Conservation (phyloP, 768 basidiomycete genomes). For the Mycena rebaudengoi region DNA sequence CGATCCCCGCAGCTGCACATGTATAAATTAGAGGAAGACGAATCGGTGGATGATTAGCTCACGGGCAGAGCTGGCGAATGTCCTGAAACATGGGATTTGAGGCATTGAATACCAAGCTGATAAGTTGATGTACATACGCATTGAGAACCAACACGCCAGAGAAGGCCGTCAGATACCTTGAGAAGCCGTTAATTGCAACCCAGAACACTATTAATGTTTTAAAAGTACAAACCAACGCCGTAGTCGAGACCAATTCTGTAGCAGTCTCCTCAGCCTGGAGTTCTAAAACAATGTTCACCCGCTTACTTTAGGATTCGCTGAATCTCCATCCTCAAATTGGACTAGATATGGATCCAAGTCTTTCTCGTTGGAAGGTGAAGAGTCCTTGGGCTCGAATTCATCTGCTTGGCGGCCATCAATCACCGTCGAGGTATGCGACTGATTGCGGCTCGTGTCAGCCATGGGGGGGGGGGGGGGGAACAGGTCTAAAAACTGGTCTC, state of each 20-base stretch:
- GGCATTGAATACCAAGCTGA: neutral
- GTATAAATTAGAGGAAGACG: neutral
- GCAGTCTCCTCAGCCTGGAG: neutral
- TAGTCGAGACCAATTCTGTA: conserved; percentile 57
- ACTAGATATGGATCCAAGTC: conserved; percentile 44
- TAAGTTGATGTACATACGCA: conserved; percentile 47
- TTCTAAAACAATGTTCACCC: neutral
- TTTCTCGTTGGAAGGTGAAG: neutral
- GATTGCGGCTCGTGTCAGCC: too few relatives aligned
- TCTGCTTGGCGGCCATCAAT: too few relatives aligned
- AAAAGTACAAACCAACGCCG: conserved; percentile 46
- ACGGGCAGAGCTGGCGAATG: conserved; percentile 70
- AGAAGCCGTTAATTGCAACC: too few relatives aligned
- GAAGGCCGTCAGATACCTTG: conserved; percentile 53
- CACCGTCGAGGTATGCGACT: too few relatives aligned
- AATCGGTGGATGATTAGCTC: conserved; percentile 21
- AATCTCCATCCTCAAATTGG: conserved; percentile 48
- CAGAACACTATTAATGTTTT: too few relatives aligned
- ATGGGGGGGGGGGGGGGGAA: too few relatives aligned
- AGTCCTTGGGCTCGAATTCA: neutral
- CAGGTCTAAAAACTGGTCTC: too few relatives aligned
- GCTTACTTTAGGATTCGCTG: conserved; percentile 56
- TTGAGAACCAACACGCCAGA: conserved; percentile 62
- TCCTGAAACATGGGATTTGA: conserved; percentile 45
- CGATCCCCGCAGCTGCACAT: conserved; percentile 53